These are phyloP conservation scores for Boletus rubroflammeus DNA, from an alignment of 768 basidiomycete species.

Conservation along the genomic window DNA sequence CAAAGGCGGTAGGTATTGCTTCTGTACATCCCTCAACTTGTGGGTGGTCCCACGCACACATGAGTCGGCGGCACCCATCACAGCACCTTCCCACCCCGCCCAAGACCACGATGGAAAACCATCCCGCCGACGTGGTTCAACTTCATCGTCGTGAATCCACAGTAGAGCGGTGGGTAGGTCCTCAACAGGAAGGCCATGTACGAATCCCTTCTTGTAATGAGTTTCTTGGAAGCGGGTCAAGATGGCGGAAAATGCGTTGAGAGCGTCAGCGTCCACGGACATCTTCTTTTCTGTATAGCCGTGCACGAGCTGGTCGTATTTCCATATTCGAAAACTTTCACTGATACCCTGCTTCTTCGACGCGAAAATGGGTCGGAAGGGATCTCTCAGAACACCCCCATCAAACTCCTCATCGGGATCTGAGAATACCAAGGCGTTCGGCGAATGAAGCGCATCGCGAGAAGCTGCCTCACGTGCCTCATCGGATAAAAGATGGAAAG, in stretches of 20 bases:
- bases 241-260: background rate
- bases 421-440: background rate
- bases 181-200: background rate
- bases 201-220: background rate
- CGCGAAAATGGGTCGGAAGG: background rate
- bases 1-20: background rate
- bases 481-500: constrained; percentile 1
- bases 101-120: constrained; percentile 5
- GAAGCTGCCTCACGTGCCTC: background rate
- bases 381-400: background rate
- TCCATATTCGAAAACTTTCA: background rate
- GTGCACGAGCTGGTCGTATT: background rate
- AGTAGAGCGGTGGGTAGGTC: background rate
- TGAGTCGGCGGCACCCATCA: background rate
- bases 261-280: background rate
- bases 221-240: background rate
- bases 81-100: constrained; percentile 1
- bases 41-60: background rate
- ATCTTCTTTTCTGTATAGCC: background rate
- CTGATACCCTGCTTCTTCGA: background rate
- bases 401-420: background rate
- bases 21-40: background rate
- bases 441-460: background rate
- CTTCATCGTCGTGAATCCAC: background rate
- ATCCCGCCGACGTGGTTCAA: background rate